Evolutionary conservation across 2,329 filamentous ascomycete species (phyloP).

Genomic region (Fusarium sp.): DNA sequence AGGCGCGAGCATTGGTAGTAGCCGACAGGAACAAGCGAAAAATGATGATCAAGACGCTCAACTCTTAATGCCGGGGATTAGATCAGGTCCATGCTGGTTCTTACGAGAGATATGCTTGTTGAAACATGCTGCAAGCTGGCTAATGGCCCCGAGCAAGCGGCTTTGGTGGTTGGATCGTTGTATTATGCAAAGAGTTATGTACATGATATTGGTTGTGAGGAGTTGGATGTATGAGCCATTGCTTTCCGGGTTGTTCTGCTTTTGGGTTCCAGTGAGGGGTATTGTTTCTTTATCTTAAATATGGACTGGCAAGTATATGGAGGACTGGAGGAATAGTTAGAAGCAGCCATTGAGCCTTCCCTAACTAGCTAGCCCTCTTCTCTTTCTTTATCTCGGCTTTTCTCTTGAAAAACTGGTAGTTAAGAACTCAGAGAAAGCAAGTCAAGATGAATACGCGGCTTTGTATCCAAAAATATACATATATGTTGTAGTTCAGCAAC

Average conservation of each 20-base stretch:
- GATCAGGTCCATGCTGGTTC: neutral
- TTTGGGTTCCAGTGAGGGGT: conserved; percentile 12
- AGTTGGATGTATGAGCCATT: conserved; percentile 43
- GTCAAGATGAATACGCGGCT: neutral
- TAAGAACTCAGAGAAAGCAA: neutral
- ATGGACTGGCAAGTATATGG: conserved; percentile 26
- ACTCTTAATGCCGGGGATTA: conserved; percentile 55
- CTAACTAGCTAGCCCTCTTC: neutral
- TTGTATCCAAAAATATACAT: neutral
- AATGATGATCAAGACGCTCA: conserved; percentile 79
- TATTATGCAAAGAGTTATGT: conserved; percentile 25
- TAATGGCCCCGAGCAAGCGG: neutral
- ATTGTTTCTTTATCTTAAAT: conserved; percentile 23
- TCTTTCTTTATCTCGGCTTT: neutral
- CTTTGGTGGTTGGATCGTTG: conserved; percentile 21
- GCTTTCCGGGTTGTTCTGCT: conserved; percentile 27
- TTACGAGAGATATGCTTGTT: neutral
- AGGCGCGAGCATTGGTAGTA: conserved; percentile 74
- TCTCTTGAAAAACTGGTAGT: conserved; percentile 1
- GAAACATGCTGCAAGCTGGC: neutral
- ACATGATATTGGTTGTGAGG: conserved; percentile 27
- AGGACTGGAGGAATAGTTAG: neutral
- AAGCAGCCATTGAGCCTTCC: neutral
- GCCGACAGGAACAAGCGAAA: conserved; percentile 73
- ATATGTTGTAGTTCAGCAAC: neutral